Base-by-base conservation (phyloP, 2,329 filamentous ascomycete genomes). In the Colletotrichum scovillei region DNA sequence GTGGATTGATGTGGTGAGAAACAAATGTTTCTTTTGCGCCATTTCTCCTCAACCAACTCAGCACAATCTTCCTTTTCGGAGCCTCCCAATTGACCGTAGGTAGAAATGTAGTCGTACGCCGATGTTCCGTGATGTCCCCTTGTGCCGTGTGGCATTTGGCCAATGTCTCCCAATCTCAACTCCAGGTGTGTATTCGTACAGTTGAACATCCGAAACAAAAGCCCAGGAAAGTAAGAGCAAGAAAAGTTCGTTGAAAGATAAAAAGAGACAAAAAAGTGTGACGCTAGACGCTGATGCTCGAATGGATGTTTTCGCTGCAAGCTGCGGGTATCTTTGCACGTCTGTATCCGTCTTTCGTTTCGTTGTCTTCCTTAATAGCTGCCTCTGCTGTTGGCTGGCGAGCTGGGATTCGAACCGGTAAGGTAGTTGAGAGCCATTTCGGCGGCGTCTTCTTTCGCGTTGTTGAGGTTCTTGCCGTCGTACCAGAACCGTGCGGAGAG, bases 371-470 rank as follows among this genome's bases (percentile, higher is more conserved):
- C 46, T 64, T 57, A 75, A 74, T 72, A 76, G 66, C 63, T 69
- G 35, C 58, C 76, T 57, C 67, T 73, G 68, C 67, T 73, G 65
- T 76, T 82, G 26, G 82, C 79, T 8, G 85, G 83, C 24, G 84
- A 86, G 70, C 78, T 83, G n/a, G 83, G 80, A 62, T 78, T 82
- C 69, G 82, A 84, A 63, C 81, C 81, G 69, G 76, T 84, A 67
- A 94, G 82, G 83, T 87, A 89, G 79, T 87, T 89, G 74, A 93
- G 82, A 30, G 95, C 95, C 74, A 93, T 89, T 83, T 98, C 94
- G 76, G 95, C 95, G n/a, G 94, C 95, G 81, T 98, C 95, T 82
- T 98, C 95, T 83, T 91, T 92, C 72, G 95, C 95, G 79, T 97
- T 97, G 86, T 95, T 91, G 82, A 96, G 88, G 80, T 94, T 95